Evolutionary conservation across 352 stramenopile species (phyloP).

Genomic region (Globisporangium okanoganense): DNA sequence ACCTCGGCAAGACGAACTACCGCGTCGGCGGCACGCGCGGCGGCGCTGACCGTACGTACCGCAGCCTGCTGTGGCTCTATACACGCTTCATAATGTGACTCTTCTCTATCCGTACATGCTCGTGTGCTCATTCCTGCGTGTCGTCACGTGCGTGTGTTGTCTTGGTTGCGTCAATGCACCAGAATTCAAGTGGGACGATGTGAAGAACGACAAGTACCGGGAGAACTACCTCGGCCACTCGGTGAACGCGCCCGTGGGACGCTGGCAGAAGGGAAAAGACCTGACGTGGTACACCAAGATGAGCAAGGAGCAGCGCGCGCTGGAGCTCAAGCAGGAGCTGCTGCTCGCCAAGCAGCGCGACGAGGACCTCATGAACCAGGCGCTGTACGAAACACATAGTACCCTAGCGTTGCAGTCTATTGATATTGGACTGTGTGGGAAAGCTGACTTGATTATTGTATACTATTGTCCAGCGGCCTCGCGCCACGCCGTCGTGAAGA

Average conservation of each 20-base stretch:
- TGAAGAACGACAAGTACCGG: conserved; percentile 92
- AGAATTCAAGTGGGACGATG: conserved; percentile 94
- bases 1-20: conserved; percentile 85
- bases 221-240: conserved; percentile 91
- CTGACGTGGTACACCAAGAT: conserved; percentile 88
- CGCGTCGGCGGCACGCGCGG: conserved; percentile 81
- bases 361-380: conserved; percentile 89
- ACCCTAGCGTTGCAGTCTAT: neutral
- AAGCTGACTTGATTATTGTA: neutral
- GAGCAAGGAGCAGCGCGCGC: conserved; percentile 47
- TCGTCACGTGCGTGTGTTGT: neutral
- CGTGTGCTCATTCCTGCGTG: neutral
- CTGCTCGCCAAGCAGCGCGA: conserved; percentile 75
- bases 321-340: conserved; percentile 59
- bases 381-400: conserved; percentile 46
- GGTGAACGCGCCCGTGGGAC: conserved; percentile 80
- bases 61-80: neutral
- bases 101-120: neutral
- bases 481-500: conserved; percentile 47
- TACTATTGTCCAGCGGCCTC: conserved; percentile 41
- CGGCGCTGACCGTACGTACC: conserved; percentile 76
- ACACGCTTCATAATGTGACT: neutral
- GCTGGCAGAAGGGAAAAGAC: conserved; percentile 90
- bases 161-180: neutral
- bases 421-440: neutral